Percentiles rank a stretch among this genome's conserved stretches.
phyloP scores from a whole-genome alignment of 768 basidiomycete species.

The Russula olivacea region DNA sequence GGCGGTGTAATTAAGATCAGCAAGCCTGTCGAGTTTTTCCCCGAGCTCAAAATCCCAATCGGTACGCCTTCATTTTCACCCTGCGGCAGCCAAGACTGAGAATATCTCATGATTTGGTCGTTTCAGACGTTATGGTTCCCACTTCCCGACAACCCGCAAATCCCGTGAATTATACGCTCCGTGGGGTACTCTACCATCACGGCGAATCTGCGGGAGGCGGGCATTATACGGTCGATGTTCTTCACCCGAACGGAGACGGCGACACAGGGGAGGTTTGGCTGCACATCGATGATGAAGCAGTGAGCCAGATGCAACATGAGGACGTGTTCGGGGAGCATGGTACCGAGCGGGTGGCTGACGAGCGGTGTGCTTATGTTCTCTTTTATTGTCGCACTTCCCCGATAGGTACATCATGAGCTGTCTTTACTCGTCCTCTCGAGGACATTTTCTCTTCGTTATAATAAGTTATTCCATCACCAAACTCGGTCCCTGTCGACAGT shows the following conservation, averaged over 20 bases:
- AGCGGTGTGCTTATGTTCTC: too few relatives aligned
- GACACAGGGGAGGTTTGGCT: too few relatives aligned
- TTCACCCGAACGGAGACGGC: conserved; percentile 62
- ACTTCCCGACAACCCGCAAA: conserved; percentile 44
- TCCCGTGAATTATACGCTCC: conserved; percentile 59
- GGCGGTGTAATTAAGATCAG: conserved; percentile 79
- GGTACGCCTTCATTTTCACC: conserved; percentile 38
- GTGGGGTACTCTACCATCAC: conserved; percentile 91
- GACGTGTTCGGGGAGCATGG: too few relatives aligned
- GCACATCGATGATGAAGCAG: too few relatives aligned
- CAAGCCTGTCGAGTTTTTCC: conserved; percentile 72
- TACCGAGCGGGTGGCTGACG: too few relatives aligned
- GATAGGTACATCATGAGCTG: too few relatives aligned
- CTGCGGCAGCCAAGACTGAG: background rate
- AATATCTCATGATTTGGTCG: background rate
- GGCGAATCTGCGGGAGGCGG: conserved; percentile 86
- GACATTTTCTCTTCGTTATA: too few relatives aligned
- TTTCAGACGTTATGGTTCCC: conserved; percentile 28
- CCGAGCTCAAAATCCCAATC: conserved; percentile 68
- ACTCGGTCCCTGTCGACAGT: too few relatives aligned
- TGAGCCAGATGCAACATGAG: too few relatives aligned
- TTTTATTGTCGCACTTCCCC: too few relatives aligned
- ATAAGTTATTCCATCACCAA: too few relatives aligned
- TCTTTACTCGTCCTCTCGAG: too few relatives aligned
- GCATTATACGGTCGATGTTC: conserved; percentile 89